A percentile compares a stretch with the other conserved stretches of the same genome.
Conservation (phyloP, 306 rosid species). For the Quercus gilva region DNA sequence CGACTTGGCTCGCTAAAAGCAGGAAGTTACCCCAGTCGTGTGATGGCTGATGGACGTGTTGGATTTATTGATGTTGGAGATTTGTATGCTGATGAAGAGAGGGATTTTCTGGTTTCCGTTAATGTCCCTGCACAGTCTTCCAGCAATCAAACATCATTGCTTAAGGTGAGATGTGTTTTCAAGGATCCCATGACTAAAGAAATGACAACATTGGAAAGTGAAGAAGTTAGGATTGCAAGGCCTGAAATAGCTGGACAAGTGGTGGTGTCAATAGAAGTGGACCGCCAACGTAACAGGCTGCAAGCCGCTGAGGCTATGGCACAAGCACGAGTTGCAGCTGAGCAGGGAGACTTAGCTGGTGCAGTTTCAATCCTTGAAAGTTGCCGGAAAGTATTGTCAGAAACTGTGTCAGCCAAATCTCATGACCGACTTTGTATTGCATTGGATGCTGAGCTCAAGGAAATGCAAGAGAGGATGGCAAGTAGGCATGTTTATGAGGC, state of each 20-base stretch:
- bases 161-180: conserved; percentile 73
- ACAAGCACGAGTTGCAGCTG: conserved; percentile 75
- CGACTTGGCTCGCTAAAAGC: conserved; percentile 65
- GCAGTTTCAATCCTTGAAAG: conserved; percentile 78
- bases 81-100: conserved; percentile 93
- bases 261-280: conserved; percentile 79
- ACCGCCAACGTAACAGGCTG: conserved; percentile 86
- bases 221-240: conserved; percentile 73
- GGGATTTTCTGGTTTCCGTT: conserved; percentile 85
- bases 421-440: conserved; percentile 76
- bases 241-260: conserved; percentile 47
- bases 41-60: conserved; percentile 52
- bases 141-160: conserved; percentile 56
- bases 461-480: conserved; percentile 94
- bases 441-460: conserved; percentile 94
- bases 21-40: conserved; percentile 76
- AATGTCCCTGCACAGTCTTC: conserved; percentile 59
- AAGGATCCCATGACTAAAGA: conserved; percentile 81
- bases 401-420: conserved; percentile 65
- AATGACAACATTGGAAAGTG: conserved; percentile 49
- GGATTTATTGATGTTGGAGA: conserved; percentile 83
- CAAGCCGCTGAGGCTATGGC: conserved; percentile 95
- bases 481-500: conserved; percentile 95
- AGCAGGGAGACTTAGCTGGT: conserved; percentile 66
- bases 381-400: conserved; percentile 59